Evolutionary conservation across 805 yeast species (phyloP).

Genomic region (Sugiyamaella valdiviana): DNA sequence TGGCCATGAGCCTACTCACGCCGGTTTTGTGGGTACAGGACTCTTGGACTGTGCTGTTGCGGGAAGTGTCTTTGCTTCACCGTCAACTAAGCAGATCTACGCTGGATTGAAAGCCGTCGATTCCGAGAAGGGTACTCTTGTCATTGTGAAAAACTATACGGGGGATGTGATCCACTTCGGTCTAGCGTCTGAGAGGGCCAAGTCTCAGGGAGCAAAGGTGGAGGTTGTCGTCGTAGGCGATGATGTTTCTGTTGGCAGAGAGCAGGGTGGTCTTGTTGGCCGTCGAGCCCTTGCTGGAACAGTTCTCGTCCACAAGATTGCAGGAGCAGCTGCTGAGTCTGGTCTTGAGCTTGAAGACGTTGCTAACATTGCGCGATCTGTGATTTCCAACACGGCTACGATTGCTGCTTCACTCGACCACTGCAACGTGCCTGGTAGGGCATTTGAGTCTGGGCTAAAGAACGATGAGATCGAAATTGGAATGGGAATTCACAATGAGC

Average conservation of each 20-base stretch:
- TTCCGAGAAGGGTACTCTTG: slow-evolving; percentile 56
- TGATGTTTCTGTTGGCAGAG: slow-evolving; percentile 90
- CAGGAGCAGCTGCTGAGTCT: slow-evolving; percentile 60
- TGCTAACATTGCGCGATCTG: slow-evolving; percentile 50
- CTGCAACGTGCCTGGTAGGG: slow-evolving; percentile 82
- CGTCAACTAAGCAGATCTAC: slow-evolving; percentile 81
- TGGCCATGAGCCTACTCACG: slow-evolving; percentile 94
- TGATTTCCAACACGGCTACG: slow-evolving; percentile 67
- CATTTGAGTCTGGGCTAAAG: slow-evolving; percentile 46
- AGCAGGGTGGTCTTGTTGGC: slow-evolving; percentile 86
- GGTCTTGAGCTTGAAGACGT: slow-evolving; percentile 46
- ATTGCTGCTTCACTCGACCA: slow-evolving; percentile 87
- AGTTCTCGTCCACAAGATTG: slow-evolving; percentile 72
- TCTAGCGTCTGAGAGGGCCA: slow-evolving; percentile 81
- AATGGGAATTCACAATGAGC: slow-evolving; percentile 94
- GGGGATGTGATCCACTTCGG: slow-evolving; percentile 95
- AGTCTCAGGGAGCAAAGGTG: slow-evolving; percentile 63
- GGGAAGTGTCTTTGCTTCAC: slow-evolving; percentile 91
- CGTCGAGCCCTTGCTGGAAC: slow-evolving; percentile 95
- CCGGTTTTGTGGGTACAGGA: slow-evolving; percentile 84
- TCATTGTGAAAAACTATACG: slow-evolving; percentile 86
- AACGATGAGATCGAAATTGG: slow-evolving; percentile 78
- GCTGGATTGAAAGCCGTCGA: slow-evolving; percentile 57
- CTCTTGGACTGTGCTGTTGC: slow-evolving; percentile 80
- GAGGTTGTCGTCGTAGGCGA: slow-evolving; percentile 78